Evolutionary conservation across 73 alveolate species (phyloP).

Genomic region (Paramecium caudatum): DNA sequence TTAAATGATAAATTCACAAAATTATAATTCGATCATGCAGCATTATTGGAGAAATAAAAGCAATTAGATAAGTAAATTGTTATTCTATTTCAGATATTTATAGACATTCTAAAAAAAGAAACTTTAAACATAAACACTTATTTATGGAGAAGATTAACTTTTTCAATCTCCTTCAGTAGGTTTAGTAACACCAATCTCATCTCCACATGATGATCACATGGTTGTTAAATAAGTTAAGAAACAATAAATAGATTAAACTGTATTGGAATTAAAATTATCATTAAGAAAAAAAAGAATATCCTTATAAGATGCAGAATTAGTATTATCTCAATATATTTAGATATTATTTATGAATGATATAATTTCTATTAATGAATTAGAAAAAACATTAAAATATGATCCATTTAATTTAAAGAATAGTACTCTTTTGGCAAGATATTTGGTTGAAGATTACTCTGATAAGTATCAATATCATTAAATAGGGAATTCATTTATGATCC

Average conservation of each 20-base stretch:
- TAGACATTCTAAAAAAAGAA: background rate
- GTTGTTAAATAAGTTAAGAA: conserved; percentile 33
- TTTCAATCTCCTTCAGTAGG: conserved; percentile 10
- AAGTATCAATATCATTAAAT: background rate
- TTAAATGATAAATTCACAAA: background rate
- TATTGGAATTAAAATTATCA: conserved; percentile 29
- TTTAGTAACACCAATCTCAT: background rate
- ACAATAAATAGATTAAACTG: background rate
- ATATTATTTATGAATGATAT: background rate
- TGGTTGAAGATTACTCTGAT: conserved; percentile 48
- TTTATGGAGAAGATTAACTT: conserved; percentile 44
- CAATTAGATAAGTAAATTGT: background rate
- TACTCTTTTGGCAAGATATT: conserved; percentile 22
- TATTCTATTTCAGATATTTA: background rate
- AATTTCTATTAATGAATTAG: conserved; percentile 23
- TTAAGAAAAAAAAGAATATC: conserved; percentile 32
- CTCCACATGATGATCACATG: background rate
- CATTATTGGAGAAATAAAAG: background rate
- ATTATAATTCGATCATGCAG: background rate
- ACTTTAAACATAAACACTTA: background rate
- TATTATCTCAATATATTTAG: background rate
- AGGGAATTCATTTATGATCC: conserved; percentile 34
- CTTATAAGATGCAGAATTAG: conserved; percentile 12
- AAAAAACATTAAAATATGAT: background rate
- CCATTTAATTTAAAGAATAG: background rate